phyloP scores from a whole-genome alignment of 371 early-diverging fungal species.

The Rhizomucor miehei region DNA sequence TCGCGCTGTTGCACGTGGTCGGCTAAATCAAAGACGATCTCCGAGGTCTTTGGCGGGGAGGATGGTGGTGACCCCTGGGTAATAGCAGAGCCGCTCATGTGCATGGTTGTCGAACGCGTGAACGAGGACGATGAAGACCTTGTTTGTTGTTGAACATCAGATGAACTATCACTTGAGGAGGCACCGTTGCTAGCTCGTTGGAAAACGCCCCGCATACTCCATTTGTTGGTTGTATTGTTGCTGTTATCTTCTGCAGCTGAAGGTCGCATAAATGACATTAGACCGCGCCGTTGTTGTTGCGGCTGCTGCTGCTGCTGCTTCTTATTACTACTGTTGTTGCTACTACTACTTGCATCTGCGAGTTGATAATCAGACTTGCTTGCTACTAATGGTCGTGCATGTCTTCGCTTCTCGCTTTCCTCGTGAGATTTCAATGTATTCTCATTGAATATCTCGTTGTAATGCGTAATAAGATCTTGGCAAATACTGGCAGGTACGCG shows the following conservation, averaged over 20 bases:
- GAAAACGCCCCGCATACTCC: slow-evolving; percentile 34
- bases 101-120: slow-evolving; percentile 11
- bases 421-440: slow-evolving; percentile 26
- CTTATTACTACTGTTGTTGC: not conserved
- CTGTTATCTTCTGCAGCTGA: slow-evolving; percentile 16
- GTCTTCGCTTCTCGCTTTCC: slow-evolving; percentile 41
- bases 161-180: slow-evolving; percentile 3
- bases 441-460: slow-evolving; percentile 30
- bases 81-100: slow-evolving; percentile 21
- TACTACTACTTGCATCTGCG: slow-evolving; percentile 1
- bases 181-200: slow-evolving; percentile 14
- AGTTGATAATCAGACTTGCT: slow-evolving; percentile 7
- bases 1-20: slow-evolving; percentile 7
- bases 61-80: slow-evolving; percentile 33
- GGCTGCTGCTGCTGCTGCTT: slow-evolving; percentile 1
- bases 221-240: slow-evolving; percentile 9
- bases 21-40: slow-evolving; percentile 20
- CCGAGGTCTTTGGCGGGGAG: slow-evolving; percentile 17
- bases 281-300: slow-evolving; percentile 15
- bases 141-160: not conserved
- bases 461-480: slow-evolving; percentile 47
- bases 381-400: slow-evolving; percentile 26
- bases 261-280: slow-evolving; percentile 38
- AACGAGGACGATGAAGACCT: slow-evolving; percentile 12
- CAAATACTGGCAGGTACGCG: slow-evolving; percentile 47